Conservation (phyloP, 169 alveolate genomes). For the Theileria parva region DNA sequence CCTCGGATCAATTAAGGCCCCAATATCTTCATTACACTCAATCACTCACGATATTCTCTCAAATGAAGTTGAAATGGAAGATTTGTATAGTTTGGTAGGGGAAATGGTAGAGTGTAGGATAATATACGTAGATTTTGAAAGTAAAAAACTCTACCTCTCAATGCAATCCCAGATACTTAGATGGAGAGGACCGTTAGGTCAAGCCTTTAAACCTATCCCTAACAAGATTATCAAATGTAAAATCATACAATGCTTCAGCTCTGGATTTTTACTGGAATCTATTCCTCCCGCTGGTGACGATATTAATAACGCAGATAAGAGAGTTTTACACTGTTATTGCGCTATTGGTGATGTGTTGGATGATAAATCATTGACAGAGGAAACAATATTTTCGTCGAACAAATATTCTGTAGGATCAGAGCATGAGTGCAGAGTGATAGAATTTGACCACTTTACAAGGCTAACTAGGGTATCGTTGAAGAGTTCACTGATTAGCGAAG, state of each 20-base stretch:
- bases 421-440: conserved; percentile 38
- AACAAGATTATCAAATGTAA: conserved; percentile 18
- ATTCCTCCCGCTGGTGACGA: not conserved
- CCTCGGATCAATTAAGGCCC: conserved; percentile 32
- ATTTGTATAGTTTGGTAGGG: conserved; percentile 11
- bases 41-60: conserved; percentile 1
- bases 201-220: conserved; percentile 10
- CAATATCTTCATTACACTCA: conserved; percentile 43
- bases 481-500: conserved; percentile 26
- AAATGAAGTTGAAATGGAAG: conserved; percentile 13
- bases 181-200: conserved; percentile 65
- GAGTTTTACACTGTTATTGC: not conserved
- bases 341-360: conserved; percentile 8
- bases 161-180: conserved; percentile 28
- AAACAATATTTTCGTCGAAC: conserved; percentile 7
- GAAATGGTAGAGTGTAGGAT: conserved; percentile 49
- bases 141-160: conserved; percentile 41
- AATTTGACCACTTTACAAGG: conserved; percentile 42
- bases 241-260: conserved; percentile 35
- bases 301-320: not conserved
- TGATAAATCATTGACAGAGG: not conserved
- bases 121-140: conserved; percentile 41
- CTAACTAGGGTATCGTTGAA: conserved; percentile 17
- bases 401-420: conserved; percentile 31
- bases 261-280: conserved; percentile 39